These are phyloP conservation scores for Pseudogymnoascus sp. DNA, from an alignment of 2,329 filamentous ascomycete genomes.

Conservation along the genomic window DNA sequence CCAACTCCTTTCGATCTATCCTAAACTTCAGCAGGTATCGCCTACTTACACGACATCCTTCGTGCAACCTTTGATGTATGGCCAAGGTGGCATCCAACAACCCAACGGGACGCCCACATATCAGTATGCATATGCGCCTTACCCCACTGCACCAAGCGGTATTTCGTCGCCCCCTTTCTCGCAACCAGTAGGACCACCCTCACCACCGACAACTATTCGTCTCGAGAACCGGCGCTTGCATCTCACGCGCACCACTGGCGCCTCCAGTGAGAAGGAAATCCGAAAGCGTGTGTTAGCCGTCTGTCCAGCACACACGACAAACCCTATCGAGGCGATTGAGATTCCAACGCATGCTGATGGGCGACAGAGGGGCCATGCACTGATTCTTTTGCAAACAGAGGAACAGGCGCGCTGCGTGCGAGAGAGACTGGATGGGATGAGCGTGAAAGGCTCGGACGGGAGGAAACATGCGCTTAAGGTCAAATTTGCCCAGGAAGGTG, in stretches of 20 bases:
- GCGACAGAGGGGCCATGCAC: not conserved
- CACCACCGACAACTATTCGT: slow-evolving; percentile 1
- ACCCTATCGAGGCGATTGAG: not conserved
- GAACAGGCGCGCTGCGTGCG: not conserved
- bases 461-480: slow-evolving; percentile 2
- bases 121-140: slow-evolving; percentile 3
- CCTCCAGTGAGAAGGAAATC: slow-evolving; percentile 2
- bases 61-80: slow-evolving; percentile 7
- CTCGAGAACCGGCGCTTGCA: not conserved
- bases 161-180: not conserved
- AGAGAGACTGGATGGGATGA: slow-evolving; percentile 1
- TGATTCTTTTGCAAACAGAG: slow-evolving; percentile 2
- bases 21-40: not conserved
- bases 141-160: not conserved
- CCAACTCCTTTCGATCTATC: not conserved
- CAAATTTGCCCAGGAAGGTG: slow-evolving; percentile 3
- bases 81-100: slow-evolving; percentile 1
- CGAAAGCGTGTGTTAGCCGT: not conserved
- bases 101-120: not conserved
- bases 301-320: not conserved
- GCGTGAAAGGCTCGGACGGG: not conserved
- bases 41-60: slow-evolving; percentile 1
- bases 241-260: slow-evolving; percentile 2
- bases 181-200: not conserved
- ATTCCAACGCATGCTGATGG: not conserved